These are phyloP conservation scores for Fraxinus xanthoxyloides DNA, from an alignment of 305 asterid genomes.

Conservation along the genomic window DNA sequence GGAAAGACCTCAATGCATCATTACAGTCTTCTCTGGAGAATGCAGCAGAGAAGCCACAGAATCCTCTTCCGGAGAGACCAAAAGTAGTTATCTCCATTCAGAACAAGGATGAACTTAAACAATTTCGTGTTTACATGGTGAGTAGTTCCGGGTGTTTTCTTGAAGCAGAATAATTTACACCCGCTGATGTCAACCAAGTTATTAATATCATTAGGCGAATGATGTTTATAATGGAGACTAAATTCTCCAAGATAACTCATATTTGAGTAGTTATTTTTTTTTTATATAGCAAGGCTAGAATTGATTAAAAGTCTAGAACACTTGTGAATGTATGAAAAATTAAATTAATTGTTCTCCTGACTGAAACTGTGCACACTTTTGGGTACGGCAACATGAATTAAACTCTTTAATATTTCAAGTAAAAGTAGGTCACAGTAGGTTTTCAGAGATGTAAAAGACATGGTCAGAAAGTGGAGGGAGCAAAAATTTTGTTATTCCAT, in stretches of 20 bases:
- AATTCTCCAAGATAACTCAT: not conserved
- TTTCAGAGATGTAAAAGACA: not conserved
- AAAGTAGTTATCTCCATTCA: conserved; percentile 73
- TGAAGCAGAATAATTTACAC: conserved; percentile 4
- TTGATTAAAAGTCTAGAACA: not conserved
- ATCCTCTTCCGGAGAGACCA: conserved; percentile 48
- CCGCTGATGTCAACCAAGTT: not conserved
- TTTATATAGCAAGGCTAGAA: not conserved
- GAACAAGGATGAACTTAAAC: conserved; percentile 61
- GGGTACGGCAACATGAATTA: not conserved
- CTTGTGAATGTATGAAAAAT: not conserved
- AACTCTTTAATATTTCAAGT: not conserved
- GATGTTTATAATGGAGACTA: not conserved
- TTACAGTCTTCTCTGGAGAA: conserved; percentile 38
- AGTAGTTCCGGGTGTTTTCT: conserved; percentile 12
- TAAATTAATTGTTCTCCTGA: not conserved
- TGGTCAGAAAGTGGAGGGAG: not conserved
- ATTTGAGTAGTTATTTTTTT: not conserved
- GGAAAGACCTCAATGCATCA: conserved; percentile 50
- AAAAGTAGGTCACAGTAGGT: not conserved
- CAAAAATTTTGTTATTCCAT: not conserved
- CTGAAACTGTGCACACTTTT: not conserved
- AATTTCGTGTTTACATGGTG: conserved; percentile 66
- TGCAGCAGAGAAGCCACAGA: conserved; percentile 32
- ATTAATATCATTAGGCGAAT: not conserved